Base-by-base conservation (phyloP, 2,329 filamentous ascomycete genomes). In the Myriosclerotinia scirpicola region DNA sequence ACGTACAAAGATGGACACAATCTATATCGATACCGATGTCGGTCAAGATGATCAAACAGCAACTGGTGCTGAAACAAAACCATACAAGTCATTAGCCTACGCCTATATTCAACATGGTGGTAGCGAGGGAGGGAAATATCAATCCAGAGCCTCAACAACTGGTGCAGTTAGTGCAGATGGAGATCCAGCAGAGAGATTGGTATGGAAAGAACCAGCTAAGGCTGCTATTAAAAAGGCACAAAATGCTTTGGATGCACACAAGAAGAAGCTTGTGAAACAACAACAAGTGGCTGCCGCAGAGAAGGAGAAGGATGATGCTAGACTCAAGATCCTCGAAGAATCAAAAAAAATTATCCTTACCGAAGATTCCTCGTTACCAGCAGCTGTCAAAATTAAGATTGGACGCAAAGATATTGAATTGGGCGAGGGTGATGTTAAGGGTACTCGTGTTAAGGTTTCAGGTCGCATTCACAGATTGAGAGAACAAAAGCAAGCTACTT, bases 251-350 rank as follows among this genome's bases (percentile, higher is more conserved):
- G 90, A 92, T 72, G 83, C 84, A 70, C 87, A 91, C 79, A 90
- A 92, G 85, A 93, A 92, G 84, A 96, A 96, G 84, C 84, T 90
- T 54, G 86, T 86, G 73, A 93, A 92, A 80, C 90, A 90, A 78
- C 84, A 89, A 72, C 89, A 93, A 76, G 81, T 87, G 70, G 89
- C 87, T 65, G 87, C 89, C 55, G 85, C 88, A 65, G 87, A 92
- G 78, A 87, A 88, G 75, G 87, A 92, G 79, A 88, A 90, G 77
- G 86, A 88, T 69, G 86, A 88, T 72, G 88, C 90, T 75, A 86
- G 90, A 64, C 82, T 88, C 70, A 85, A 86, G 76, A 84, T 79
- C 73, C 82, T 96, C 42, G 92, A 96, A 76, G 90, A 93, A 72
- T 90, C 91, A 46, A 93, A 93, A 83, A 91, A 91, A 79, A 84